Conservation (phyloP, 169 alveolate genomes). For the Cryptosporidium tyzzeri region DNA sequence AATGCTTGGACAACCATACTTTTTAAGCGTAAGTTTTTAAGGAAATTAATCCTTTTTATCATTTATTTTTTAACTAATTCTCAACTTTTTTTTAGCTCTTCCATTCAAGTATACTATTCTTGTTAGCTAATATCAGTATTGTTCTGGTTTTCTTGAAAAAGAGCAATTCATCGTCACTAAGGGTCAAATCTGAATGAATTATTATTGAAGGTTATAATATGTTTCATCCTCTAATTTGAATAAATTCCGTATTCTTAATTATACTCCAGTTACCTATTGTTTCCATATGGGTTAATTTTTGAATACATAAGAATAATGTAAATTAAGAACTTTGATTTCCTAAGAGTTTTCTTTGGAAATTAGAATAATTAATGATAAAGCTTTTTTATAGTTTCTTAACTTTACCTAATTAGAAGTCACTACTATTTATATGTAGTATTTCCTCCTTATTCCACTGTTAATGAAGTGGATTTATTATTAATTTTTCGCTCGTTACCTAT, state of each 20-base stretch:
- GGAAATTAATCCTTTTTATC: not conserved
- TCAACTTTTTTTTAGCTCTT: constrained; percentile 74
- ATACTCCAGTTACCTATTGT: not conserved
- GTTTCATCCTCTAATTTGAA: not conserved
- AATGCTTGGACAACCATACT: constrained; percentile 73
- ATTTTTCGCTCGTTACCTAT: not conserved
- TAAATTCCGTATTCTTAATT: not conserved
- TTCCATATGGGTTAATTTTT: not conserved
- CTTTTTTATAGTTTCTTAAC: constrained; percentile 4
- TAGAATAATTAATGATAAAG: constrained; percentile 23
- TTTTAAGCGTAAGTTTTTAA: constrained; percentile 77
- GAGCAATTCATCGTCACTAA: not conserved
- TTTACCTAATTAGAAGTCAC: not conserved
- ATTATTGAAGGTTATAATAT: not conserved
- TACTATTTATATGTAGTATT: not conserved
- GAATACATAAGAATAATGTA: not conserved
- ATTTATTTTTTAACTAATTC: not conserved
- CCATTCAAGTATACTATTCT: constrained; percentile 78
- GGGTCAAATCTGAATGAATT: constrained; percentile 29
- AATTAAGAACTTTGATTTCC: not conserved
- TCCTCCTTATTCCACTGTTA: not conserved
- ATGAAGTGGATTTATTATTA: too few relatives aligned
- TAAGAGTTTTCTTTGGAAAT: not conserved
- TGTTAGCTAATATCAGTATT: constrained; percentile 78
- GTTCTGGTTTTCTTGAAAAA: constrained; percentile 55